Evolutionary conservation across 495 filamentous ascomycete genomes (phyloP).

Genomic region (Penicilliopsis zonata): DNA sequence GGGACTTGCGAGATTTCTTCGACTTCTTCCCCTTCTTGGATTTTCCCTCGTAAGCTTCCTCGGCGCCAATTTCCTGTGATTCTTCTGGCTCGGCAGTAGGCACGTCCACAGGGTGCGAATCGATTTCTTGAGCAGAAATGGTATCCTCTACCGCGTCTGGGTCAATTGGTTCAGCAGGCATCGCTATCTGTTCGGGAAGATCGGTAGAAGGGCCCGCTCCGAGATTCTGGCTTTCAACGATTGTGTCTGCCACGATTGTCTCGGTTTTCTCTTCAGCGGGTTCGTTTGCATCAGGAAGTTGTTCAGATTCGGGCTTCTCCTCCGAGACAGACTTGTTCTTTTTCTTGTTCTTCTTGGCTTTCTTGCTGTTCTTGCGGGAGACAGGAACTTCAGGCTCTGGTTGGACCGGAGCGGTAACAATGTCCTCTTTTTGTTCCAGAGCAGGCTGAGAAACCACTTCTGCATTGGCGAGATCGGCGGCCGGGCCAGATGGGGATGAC

Average conservation of each 20-base stretch:
- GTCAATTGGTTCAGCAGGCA: background rate
- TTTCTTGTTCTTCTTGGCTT: constrained; percentile 23
- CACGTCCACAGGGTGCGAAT: constrained; percentile 1
- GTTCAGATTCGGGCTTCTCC: constrained; percentile 1
- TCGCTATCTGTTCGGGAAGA: background rate
- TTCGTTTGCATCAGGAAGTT: background rate
- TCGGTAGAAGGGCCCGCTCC: background rate
- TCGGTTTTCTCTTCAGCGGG: constrained; percentile 1
- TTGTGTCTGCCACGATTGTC: background rate
- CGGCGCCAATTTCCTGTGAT: constrained; percentile 5
- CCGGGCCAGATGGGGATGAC: background rate
- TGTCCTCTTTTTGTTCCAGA: constrained; percentile 2
- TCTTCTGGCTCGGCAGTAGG: constrained; percentile 1
- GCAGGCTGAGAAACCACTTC: background rate
- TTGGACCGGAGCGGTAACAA: constrained; percentile 1
- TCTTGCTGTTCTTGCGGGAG: constrained; percentile 11
- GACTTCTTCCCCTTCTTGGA: constrained; percentile 22
- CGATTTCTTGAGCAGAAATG: background rate
- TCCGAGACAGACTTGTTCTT: constrained; percentile 12
- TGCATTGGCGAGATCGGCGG: background rate
- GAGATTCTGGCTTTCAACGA: background rate
- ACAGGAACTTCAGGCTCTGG: constrained; percentile 5
- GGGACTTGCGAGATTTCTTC: constrained; percentile 24
- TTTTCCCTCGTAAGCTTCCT: constrained; percentile 7
- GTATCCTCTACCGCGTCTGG: background rate